Base-by-base conservation (phyloP, 768 basidiomycete genomes). In the Hypholoma fasciculare region DNA sequence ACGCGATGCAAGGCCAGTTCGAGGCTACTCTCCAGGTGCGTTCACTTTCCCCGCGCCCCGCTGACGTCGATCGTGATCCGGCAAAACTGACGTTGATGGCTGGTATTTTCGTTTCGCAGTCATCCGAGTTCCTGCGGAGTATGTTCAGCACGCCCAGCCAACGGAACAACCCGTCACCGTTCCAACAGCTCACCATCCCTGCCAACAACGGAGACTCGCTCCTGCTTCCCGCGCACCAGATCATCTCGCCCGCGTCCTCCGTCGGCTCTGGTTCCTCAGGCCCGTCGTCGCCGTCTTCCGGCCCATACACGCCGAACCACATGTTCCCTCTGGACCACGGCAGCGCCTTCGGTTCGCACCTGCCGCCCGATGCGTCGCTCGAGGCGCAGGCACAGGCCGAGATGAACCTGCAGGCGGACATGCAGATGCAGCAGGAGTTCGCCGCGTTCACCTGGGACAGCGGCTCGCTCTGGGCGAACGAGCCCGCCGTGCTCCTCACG, bases 211-310 rank as follows among this genome's bases (percentile, higher is more conserved):
- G 16, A 2, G 47, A 49, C 36, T 60, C 72, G 30, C 65, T 74
- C 61, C 63, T 77, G 56, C 77, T 80, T n/a, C 74, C 76, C 13
- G 59, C 74, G 9, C 71, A 76, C 62, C 76, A 79, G 43, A 71
- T 84, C 67, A 64, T 79, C 38, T 85, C 85, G 11, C 82, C 85
- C 5, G 62, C 74, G 14, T 82, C 84, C 11, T 77, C 83, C 4
- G 71, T 75, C 63, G 72, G 69, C 23, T 80, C 81, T 7, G 73
- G 71, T 48, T 73, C 80, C 1, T 82, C 84, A 3, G 76, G 78
- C n/a, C 79, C 84, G 9, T 74, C 80, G 2, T 82, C 84, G 0
- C 79, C 86, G 8, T 61, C 70, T n/a, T 69, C 77, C 12, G 75
- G 72, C 44, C 80, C 84, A 0, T 85, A 77, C 71, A 82, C 82